phyloP scores from a whole-genome alignment of 1,139 yeast species.

The Pichia sp. region DNA sequence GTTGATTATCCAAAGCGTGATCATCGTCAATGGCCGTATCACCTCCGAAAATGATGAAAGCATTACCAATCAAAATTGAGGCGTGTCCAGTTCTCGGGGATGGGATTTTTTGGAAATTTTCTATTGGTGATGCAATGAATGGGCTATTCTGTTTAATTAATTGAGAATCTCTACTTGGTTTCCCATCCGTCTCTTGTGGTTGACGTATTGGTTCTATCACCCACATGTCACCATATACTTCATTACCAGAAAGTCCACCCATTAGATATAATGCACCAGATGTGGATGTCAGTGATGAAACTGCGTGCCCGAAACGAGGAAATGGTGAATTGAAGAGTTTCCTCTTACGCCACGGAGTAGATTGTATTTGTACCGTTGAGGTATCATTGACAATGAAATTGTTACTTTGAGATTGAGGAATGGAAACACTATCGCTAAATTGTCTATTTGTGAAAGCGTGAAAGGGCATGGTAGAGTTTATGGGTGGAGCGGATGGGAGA shows the following conservation, averaged over 20 bases:
- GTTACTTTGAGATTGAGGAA: neutral
- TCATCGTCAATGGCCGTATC: slow-evolving; percentile 76
- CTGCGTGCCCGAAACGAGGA: slow-evolving; percentile 92
- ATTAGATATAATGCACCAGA: slow-evolving; percentile 79
- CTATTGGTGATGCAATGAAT: slow-evolving; percentile 57
- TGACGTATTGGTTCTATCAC: slow-evolving; percentile 44
- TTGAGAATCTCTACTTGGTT: too few relatives aligned
- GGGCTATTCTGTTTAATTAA: slow-evolving; percentile 21
- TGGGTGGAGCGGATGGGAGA: too few relatives aligned
- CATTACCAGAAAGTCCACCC: slow-evolving; percentile 93
- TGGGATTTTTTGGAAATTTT: slow-evolving; percentile 65
- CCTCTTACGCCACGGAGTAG: slow-evolving; percentile 71
- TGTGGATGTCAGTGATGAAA: slow-evolving; percentile 67
- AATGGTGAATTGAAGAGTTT: slow-evolving; percentile 75
- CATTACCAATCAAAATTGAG: slow-evolving; percentile 86
- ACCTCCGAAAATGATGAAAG: slow-evolving; percentile 93
- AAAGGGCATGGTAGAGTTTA: too few relatives aligned
- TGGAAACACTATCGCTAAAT: too few relatives aligned
- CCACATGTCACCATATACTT: slow-evolving; percentile 96
- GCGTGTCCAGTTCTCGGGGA: slow-evolving; percentile 98
- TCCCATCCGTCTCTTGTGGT: slow-evolving; percentile 18
- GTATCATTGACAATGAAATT: neutral
- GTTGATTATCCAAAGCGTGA: slow-evolving; percentile 68
- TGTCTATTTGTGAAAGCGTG: too few relatives aligned
- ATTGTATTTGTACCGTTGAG: neutral